Percentiles rank a stretch among this genome's conserved stretches.
Evolutionary conservation across 2,329 filamentous ascomycete genomes (phyloP).

Genomic region (Ceratocystis cubensis): DNA sequence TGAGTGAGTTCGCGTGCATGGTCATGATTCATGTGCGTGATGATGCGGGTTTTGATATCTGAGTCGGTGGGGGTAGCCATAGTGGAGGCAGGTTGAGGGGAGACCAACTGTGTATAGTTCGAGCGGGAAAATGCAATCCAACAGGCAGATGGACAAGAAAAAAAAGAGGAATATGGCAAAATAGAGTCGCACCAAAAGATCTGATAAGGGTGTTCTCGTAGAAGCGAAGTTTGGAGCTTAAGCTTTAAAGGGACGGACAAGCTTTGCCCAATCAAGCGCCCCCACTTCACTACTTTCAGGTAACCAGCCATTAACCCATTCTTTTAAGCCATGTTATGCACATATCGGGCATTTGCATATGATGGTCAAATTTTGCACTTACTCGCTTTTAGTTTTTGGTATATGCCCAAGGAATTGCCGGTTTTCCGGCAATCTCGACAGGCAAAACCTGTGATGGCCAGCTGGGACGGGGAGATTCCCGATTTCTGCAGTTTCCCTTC

Average conservation of each 20-base stretch:
- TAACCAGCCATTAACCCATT: neutral
- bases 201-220: neutral
- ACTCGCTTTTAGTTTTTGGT: too few species aligned
- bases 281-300: neutral
- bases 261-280: neutral
- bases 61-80: constrained; percentile 23
- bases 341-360: neutral
- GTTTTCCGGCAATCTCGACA: neutral
- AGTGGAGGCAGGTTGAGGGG: neutral
- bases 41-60: constrained; percentile 32
- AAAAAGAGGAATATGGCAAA: neutral
- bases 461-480: constrained; percentile 7
- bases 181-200: neutral
- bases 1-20: constrained; percentile 61
- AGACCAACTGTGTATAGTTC: neutral
- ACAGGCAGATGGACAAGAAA: neutral
- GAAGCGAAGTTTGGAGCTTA: neutral
- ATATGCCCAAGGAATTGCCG: neutral
- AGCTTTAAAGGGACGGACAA: neutral
- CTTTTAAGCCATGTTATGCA: neutral
- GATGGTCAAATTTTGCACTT: neutral
- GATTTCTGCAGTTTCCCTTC: constrained; percentile 9
- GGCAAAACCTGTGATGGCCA: neutral
- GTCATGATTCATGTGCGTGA: constrained; percentile 78
- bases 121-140: too few species aligned